Percentiles rank a stretch among this genome's conserved stretches.
Evolutionary conservation across 2,329 filamentous ascomycete genomes (phyloP).

Genomic region (Colletotrichum paranaense): DNA sequence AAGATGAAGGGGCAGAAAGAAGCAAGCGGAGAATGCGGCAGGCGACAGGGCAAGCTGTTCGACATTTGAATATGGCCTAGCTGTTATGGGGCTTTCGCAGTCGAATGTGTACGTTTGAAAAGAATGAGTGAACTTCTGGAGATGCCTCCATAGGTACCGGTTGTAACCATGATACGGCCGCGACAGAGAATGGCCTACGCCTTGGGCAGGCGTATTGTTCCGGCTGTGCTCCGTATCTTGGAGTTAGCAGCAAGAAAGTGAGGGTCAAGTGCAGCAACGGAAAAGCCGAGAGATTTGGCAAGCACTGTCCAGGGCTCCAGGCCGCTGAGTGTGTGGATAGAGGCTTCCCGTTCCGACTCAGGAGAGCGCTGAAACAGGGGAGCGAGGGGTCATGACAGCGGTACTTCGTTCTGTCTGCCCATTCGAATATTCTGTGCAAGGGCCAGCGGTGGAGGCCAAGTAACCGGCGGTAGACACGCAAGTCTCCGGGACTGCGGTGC

Average conservation of each 20-base stretch:
- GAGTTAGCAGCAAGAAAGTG: too few species aligned
- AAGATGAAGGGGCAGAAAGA: not conserved
- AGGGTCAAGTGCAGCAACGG: too few species aligned
- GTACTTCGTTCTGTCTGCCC: not conserved
- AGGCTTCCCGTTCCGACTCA: too few species aligned
- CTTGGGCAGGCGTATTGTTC: too few species aligned
- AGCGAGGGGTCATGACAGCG: not conserved
- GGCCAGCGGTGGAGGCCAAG: not conserved
- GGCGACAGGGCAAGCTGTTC: not conserved
- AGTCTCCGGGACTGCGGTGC: not conserved
- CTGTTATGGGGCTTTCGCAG: not conserved
- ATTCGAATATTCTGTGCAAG: not conserved
- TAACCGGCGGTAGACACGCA: not conserved
- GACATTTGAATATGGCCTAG: not conserved
- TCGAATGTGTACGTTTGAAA: not conserved
- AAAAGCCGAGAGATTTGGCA: too few species aligned
- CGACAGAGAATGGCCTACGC: too few species aligned
- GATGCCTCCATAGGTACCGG: not conserved
- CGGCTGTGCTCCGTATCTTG: too few species aligned
- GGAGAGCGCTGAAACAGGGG: constrained; percentile 5
- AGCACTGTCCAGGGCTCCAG: too few species aligned
- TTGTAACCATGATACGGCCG: not conserved
- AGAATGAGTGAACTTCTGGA: not conserved
- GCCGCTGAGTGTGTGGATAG: not conserved
- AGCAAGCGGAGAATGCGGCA: not conserved